phyloP scores from a whole-genome alignment of 768 basidiomycete genomes.

The Kwoniella mangroviensis region DNA sequence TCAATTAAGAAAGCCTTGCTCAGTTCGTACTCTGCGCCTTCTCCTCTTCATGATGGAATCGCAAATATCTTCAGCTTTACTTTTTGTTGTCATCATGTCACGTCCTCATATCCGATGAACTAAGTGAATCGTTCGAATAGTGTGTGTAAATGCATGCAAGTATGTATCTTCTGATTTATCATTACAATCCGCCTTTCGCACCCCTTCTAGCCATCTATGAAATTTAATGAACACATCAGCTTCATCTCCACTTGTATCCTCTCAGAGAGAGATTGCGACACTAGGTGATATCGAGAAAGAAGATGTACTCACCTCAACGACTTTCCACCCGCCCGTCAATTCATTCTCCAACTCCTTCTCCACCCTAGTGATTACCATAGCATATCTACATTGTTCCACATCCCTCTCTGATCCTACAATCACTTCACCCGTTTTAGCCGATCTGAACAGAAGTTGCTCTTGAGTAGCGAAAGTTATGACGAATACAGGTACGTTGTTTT shows the following conservation, averaged over 20 bases:
- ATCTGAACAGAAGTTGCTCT: slow-evolving; percentile 88
- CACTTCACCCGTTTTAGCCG: slow-evolving; percentile 84
- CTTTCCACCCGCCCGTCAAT: slow-evolving; percentile 96
- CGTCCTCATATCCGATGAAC: too few species aligned
- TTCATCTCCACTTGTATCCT: background rate
- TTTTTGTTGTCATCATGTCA: too few species aligned
- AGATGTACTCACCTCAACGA: slow-evolving; percentile 73
- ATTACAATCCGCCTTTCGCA: slow-evolving; percentile 24
- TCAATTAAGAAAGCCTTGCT: too few species aligned
- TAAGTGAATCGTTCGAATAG: slow-evolving; percentile 8
- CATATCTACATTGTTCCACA: slow-evolving; percentile 92
- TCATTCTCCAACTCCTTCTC: slow-evolving; percentile 88
- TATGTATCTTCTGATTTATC: background rate
- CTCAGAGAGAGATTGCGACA: too few species aligned
- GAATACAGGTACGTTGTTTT: slow-evolving; percentile 85
- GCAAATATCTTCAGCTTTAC: too few species aligned
- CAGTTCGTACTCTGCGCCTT: too few species aligned
- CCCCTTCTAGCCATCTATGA: slow-evolving; percentile 32
- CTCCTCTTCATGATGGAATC: too few species aligned
- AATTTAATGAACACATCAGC: background rate
- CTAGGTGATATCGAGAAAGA: background rate
- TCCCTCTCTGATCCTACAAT: slow-evolving; percentile 83
- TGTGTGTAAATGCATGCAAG: slow-evolving; percentile 28
- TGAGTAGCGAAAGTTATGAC: slow-evolving; percentile 91
- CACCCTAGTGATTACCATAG: slow-evolving; percentile 84